A percentile compares a stretch with the other conserved stretches of the same genome.
phyloP scores from a whole-genome alignment of 2,329 filamentous ascomycete genomes.

The Colletotrichum echinochloae region DNA sequence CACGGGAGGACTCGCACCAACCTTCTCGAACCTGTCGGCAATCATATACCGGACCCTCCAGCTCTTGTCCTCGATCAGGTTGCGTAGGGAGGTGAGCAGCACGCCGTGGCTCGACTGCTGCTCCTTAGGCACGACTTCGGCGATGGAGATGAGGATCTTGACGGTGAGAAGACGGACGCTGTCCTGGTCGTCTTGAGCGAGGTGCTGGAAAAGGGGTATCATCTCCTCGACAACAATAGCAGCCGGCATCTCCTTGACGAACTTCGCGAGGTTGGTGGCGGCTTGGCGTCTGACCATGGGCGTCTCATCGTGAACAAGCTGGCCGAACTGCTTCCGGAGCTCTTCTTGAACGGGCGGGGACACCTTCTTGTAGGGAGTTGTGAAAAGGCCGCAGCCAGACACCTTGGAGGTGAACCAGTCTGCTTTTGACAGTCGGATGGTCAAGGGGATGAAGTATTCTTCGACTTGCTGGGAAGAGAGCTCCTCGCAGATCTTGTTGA shows the following conservation, averaged over 20 bases:
- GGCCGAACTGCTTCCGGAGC: conserved; percentile 90
- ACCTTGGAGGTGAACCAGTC: conserved; percentile 99
- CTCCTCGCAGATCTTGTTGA: conserved; percentile 98
- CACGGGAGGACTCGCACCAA: conserved; percentile 50
- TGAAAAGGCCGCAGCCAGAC: conserved; percentile 95
- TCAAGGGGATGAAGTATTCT: conserved; percentile 96
- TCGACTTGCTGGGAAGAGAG: conserved; percentile 93
- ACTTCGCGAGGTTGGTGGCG: conserved; percentile 95
- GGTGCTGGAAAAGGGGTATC: conserved; percentile 98
- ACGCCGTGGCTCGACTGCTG: conserved; percentile 97
- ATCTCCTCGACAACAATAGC: conserved; percentile 96
- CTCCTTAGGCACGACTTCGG: conserved; percentile 97
- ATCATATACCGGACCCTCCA: conserved; percentile 99
- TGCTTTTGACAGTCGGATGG: conserved; percentile 95
- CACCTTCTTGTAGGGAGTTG: conserved; percentile 91
- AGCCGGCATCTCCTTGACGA: conserved; percentile 96
- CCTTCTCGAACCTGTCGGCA: conserved; percentile 97
- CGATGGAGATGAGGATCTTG: conserved; percentile 94
- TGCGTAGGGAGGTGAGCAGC: conserved; percentile 88
- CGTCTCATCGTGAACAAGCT: conserved; percentile 96
- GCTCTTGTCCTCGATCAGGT: conserved; percentile 98
- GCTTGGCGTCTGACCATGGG: conserved; percentile 98
- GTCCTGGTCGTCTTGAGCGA: conserved; percentile 96
- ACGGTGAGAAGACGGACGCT: conserved; percentile 96
- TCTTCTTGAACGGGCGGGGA: conserved; percentile 89